A percentile compares a stretch with the other conserved stretches of the same genome.
Evolutionary conservation across 2,329 filamentous ascomycete genomes (phyloP).

Genomic region (Trichoderma aggressivum): DNA sequence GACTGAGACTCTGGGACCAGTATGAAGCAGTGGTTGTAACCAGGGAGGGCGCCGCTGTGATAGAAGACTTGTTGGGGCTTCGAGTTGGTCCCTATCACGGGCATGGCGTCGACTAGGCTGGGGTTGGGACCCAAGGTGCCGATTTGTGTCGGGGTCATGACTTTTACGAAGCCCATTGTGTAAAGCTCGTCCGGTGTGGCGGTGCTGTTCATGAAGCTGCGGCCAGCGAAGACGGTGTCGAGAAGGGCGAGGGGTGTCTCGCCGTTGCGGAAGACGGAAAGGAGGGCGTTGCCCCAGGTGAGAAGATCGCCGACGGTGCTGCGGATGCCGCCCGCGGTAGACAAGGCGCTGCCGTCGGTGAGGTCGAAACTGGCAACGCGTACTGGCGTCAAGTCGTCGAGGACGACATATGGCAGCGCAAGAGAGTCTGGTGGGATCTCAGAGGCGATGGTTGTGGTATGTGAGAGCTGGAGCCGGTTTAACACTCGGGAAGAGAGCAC

Average conservation of each 20-base stretch:
- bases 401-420: background rate
- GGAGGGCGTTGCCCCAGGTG: background rate
- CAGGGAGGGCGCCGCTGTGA: background rate
- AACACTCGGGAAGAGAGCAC: background rate
- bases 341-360: background rate
- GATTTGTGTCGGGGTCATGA: background rate
- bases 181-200: background rate
- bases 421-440: background rate
- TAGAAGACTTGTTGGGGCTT: background rate
- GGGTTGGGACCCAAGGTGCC: background rate
- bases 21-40: background rate
- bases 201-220: background rate
- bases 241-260: background rate
- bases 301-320: background rate
- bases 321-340: background rate
- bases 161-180: background rate
- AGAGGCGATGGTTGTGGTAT: background rate
- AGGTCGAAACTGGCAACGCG: background rate
- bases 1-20: background rate
- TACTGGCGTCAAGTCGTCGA: background rate
- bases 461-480: background rate
- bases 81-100: background rate
- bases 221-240: background rate
- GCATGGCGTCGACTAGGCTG: background rate
- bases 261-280: background rate